These are phyloP conservation scores for Cercospora nicotianae DNA, from an alignment of 2,329 filamentous ascomycete genomes.

Conservation along the genomic window DNA sequence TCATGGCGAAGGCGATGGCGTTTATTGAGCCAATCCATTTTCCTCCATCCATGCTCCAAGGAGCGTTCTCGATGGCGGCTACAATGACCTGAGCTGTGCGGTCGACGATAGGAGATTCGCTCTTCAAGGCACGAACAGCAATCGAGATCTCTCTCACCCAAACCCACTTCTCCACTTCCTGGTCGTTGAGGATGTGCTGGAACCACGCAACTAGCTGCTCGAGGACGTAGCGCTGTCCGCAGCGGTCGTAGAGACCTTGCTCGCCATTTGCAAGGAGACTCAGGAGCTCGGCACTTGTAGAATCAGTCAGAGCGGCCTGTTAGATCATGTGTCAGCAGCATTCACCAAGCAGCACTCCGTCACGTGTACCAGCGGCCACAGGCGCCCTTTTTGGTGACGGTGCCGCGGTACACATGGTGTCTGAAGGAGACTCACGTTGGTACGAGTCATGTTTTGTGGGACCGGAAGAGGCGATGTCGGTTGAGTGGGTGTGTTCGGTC, in stretches of 20 bases:
- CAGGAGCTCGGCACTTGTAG: not conserved
- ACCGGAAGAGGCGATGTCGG: not conserved
- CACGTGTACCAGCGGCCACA: not conserved
- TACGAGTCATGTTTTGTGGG: not conserved
- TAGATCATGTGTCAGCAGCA: not conserved
- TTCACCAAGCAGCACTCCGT: not conserved
- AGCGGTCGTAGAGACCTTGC: not conserved
- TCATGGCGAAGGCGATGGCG: conserved; percentile 4
- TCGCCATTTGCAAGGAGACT: not conserved
- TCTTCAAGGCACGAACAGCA: not conserved
- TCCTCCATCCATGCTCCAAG: conserved; percentile 7
- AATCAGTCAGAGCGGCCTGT: not conserved
- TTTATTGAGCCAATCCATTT: conserved; percentile 1
- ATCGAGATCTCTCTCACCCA: conserved; percentile 8
- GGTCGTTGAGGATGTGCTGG: not conserved
- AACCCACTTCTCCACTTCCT: conserved; percentile 1
- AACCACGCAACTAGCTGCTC: conserved; percentile 1
- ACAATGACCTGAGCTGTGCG: conserved; percentile 1
- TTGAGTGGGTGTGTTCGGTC: not conserved
- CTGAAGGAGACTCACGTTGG: not conserved
- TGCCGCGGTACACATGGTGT: not conserved
- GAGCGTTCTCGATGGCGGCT: not conserved
- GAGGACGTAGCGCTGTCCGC: conserved; percentile 11
- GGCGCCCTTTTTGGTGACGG: not conserved
- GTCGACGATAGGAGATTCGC: conserved; percentile 1